Evolutionary conservation across 129 eudicot genomes (phyloP).

Genomic region (carrot (Daucus carota)): DH1_v3.0 NC_030388.2:1017501-1018000

Average conservation of each 20-base stretch:
- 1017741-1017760: background rate
- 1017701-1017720: background rate
- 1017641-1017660: background rate
- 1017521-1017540: background rate
- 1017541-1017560: background rate
- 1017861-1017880: constrained; percentile 49
- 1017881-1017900: constrained; percentile 55
- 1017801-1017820: background rate
- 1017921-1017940: constrained; percentile 52
- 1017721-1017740: background rate
- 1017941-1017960: constrained; percentile 17
- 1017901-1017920: constrained; percentile 51
- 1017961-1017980: constrained; percentile 19
- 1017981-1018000: constrained; percentile 9
- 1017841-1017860: constrained; percentile 21
- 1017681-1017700: background rate
- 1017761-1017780: no score
- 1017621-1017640: background rate
- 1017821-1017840: background rate
- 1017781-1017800: no score
- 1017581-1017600: no score
- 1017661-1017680: background rate
- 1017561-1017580: background rate
- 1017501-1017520: background rate
- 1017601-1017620: background rate